Evolutionary conservation across 1,284 basidiomycete species (phyloP).

Genomic region (Caloboletus inedulis): DNA sequence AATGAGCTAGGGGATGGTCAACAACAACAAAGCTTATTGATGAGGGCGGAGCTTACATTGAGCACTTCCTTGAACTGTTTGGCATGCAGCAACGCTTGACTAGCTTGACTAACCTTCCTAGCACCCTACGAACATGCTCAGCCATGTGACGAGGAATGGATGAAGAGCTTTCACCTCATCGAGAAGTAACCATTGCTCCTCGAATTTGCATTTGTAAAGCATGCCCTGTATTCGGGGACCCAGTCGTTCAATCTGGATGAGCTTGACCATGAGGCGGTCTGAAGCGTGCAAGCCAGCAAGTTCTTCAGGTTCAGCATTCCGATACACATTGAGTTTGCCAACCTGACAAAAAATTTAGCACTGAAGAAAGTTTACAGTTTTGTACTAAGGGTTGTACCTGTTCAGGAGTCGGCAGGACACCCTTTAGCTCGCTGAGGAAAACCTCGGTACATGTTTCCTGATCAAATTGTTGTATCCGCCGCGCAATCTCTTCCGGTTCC

Average conservation of each 20-base stretch:
- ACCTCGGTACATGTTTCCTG: constrained; percentile 80
- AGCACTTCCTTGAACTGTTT: constrained; percentile 84
- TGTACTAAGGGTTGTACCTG: constrained; percentile 49
- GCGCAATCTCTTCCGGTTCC: constrained; percentile 80
- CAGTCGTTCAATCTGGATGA: constrained; percentile 95
- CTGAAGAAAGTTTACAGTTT: constrained; percentile 9
- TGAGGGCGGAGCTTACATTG: constrained; percentile 50
- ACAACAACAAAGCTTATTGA: constrained; percentile 10
- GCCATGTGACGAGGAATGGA: constrained; percentile 2
- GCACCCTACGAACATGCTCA: constrained; percentile 56
- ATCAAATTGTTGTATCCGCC: constrained; percentile 83
- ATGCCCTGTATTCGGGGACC: constrained; percentile 90
- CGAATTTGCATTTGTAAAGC: constrained; percentile 86
- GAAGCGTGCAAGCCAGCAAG: constrained; percentile 87
- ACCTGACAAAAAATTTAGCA: constrained; percentile 46
- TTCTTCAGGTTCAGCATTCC: constrained; percentile 84
- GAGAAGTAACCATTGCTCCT: constrained; percentile 74
- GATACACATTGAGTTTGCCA: constrained; percentile 89
- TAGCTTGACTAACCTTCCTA: constrained; percentile 76
- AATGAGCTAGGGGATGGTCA: constrained; percentile 61
- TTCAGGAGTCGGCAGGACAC: constrained; percentile 85
- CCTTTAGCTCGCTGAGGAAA: constrained; percentile 84
- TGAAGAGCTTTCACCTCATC: constrained; percentile 52
- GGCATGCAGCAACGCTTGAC: constrained; percentile 72
- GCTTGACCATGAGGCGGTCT: constrained; percentile 94